These are phyloP conservation scores for Microcos paniculata DNA, from an alignment of 345 rosid genomes.

Conservation along the genomic window DNA sequence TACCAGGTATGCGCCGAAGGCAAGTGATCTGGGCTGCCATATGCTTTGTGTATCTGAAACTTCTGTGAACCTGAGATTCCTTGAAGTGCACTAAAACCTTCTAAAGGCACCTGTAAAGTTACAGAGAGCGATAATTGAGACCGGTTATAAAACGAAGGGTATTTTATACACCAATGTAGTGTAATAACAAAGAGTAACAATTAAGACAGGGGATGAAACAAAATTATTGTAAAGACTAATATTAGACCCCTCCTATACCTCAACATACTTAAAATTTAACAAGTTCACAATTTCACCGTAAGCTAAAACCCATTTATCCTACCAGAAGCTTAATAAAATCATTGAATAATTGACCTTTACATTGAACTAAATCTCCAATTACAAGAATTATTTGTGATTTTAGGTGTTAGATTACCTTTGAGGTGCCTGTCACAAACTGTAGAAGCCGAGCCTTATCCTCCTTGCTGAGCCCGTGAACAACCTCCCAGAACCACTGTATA, in stretches of 20 bases:
- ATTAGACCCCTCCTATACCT: neutral
- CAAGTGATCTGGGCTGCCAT: slow-evolving; percentile 86
- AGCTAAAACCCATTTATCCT: neutral
- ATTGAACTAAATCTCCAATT: neutral
- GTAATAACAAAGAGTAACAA: neutral
- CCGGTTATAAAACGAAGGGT: neutral
- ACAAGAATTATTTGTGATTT: neutral
- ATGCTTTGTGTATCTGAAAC: slow-evolving; percentile 98
- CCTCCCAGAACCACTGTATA: slow-evolving; percentile 99
- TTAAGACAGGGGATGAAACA: neutral
- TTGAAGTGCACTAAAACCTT: slow-evolving; percentile 94
- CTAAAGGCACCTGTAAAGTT: slow-evolving; percentile 76
- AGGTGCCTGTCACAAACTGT: slow-evolving; percentile 97
- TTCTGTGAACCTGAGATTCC: slow-evolving; percentile 95
- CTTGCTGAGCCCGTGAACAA: slow-evolving; percentile 90
- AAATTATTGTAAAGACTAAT: neutral
- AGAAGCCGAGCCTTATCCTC: slow-evolving; percentile 95
- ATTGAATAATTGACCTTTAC: neutral
- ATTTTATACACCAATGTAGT: neutral
- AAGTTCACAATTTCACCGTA: neutral
- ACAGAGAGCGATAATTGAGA: neutral
- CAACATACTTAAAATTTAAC: neutral
- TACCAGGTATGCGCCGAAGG: slow-evolving; percentile 99
- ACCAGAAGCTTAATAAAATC: neutral
- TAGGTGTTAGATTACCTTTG: slow-evolving; percentile 53